Percentiles rank a stretch among this genome's conserved stretches.
Conservation (phyloP, 1,284 basidiomycete genomes). For the Fomitopsis schrenkii region DNA sequence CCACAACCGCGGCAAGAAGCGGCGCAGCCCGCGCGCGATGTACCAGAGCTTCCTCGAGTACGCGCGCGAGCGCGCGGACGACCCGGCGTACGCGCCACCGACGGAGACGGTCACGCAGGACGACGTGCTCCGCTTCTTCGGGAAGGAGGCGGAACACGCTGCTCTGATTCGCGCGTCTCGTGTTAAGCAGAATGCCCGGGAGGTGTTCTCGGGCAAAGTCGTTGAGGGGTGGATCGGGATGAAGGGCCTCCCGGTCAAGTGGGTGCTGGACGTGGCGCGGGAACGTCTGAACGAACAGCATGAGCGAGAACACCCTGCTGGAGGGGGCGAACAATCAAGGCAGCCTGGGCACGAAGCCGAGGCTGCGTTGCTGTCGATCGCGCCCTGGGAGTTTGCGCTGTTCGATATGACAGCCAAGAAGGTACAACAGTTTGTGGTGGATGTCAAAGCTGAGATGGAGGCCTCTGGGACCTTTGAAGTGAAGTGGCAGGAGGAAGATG, state of each 20-base stretch:
- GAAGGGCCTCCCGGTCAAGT: constrained; percentile 44
- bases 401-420: constrained; percentile 23
- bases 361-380: constrained; percentile 1
- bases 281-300: constrained; percentile 30
- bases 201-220: constrained; percentile 44
- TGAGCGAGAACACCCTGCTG: neutral
- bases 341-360: neutral
- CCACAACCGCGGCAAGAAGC: constrained; percentile 36
- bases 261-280: constrained; percentile 45
- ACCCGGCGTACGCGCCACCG: neutral
- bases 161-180: constrained; percentile 29
- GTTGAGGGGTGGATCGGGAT: constrained; percentile 53
- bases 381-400: constrained; percentile 24
- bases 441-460: constrained; percentile 25
- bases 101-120: constrained; percentile 17
- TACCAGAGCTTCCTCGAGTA: constrained; percentile 54
- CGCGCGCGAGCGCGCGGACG: constrained; percentile 25
- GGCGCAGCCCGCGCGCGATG: constrained; percentile 49
- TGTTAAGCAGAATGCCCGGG: constrained; percentile 35
- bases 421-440: constrained; percentile 18
- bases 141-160: constrained; percentile 47
- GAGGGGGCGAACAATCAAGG: neutral
- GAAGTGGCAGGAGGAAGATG: constrained; percentile 20
- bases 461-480: constrained; percentile 16
- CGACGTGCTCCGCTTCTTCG: constrained; percentile 50